Conservation (phyloP, 257 asterid species). For the Voacanga thouarsii region DNA sequence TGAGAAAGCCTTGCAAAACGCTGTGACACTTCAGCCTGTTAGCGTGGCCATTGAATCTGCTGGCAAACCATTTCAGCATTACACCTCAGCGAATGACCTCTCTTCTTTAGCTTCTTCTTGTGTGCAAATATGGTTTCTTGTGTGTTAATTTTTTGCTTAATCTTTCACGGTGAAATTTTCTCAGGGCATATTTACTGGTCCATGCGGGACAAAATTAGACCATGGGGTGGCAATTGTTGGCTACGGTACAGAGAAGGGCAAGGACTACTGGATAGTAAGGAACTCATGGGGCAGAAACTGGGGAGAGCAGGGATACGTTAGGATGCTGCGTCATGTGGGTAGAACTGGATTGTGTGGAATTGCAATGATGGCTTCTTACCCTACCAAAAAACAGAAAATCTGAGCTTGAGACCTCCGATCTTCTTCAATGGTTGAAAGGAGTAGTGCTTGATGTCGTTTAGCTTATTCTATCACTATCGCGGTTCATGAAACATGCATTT, state of each 20-base stretch:
- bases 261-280: constrained; percentile 76
- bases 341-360: constrained; percentile 70
- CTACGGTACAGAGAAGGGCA: constrained; percentile 59
- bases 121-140: too few species aligned
- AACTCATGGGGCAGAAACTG: constrained; percentile 82
- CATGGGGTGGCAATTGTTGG: constrained; percentile 38
- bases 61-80: constrained; percentile 68
- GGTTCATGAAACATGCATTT: too few species aligned
- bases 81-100: constrained; percentile 42
- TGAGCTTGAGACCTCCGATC: too few species aligned
- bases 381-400: constrained; percentile 33
- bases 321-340: constrained; percentile 46
- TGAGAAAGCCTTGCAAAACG: constrained; percentile 70
- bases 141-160: too few species aligned
- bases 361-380: constrained; percentile 67
- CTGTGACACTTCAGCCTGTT: constrained; percentile 81
- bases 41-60: constrained; percentile 84
- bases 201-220: too few species aligned
- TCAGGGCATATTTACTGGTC: too few species aligned
- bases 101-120: neutral
- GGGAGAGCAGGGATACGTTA: constrained; percentile 83
- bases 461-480: too few species aligned
- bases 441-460: too few species aligned
- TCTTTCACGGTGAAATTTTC: too few species aligned
- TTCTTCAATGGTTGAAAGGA: too few species aligned